Base-by-base conservation (phyloP, 2,329 filamentous ascomycete genomes). In the Aspergillus neotritici region DNA sequence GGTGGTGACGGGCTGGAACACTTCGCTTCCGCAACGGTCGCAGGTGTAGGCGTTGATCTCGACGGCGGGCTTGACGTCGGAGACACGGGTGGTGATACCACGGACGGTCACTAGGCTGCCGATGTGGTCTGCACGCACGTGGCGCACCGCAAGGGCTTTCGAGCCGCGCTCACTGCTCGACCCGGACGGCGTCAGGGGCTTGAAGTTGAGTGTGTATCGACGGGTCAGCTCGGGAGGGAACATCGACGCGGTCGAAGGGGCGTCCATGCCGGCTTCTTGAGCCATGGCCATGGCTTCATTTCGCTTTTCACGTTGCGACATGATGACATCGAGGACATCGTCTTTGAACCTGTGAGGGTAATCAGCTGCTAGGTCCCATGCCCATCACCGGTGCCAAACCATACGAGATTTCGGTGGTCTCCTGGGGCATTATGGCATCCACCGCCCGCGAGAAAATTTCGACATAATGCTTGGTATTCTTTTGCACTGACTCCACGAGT, bases 21-120 rank as follows among this genome's bases (percentile, higher is more conserved):
- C 91, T 69, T 98, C 93, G 63, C 86, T 90, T 46, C 93, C 93
- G 61, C 93, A 98, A 49, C 88, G 83, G 67, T 98, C 93, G 69
- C 93, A 98, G 41, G 90, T 93, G 69, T 98, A 98, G 31, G 93
- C 93, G 65, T 94, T 96, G 61, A 98, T 94, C 62, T 91, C 86
- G n/a, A 97, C 87, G 9, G 93, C 83, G 31, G 93, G 93, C 74
- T 98, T 98, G 57, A 98, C 93, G 62, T 98, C 93, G 2, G 93
- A 96, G 1, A 97, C 93, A 61, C 93, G 80, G 1, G 93, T 98
- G 2, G 90, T 84, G 51, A 98, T 98, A 51, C 90, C 91, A 45
- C 93, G 83, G 37, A 98, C 80, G 4, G 93, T 97, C 64, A 98
- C 97, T 50, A 98, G 79, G 57, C 87, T 83, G 37, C 93, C 93